phyloP scores from a whole-genome alignment of 805 yeast species.

The Ogataea angusta region DNA sequence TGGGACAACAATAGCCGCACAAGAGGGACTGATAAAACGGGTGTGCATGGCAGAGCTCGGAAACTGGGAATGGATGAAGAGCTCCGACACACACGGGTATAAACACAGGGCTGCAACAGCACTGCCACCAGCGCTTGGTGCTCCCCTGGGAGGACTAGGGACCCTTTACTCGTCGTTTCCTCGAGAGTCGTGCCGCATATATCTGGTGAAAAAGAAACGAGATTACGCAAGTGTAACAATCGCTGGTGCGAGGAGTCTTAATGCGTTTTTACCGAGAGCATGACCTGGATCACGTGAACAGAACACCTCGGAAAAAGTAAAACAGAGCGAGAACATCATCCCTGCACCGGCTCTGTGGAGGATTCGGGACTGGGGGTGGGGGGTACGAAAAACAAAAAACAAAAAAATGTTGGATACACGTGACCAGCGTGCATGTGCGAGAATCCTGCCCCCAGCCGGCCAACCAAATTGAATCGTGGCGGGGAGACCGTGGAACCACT shows the following conservation, averaged over 20 bases:
- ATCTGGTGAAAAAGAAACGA: conserved; percentile 11
- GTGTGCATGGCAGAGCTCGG: neutral
- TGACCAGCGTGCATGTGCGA: conserved; percentile 1
- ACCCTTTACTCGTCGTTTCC: neutral
- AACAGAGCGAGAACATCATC: neutral
- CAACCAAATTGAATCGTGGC: conserved; percentile 7
- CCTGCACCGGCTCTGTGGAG: neutral
- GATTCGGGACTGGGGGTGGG: too few relatives aligned
- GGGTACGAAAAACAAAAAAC: neutral
- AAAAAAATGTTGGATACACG: conserved; percentile 6
- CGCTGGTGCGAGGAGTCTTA: neutral
- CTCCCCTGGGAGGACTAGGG: too few relatives aligned
- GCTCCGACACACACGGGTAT: too few relatives aligned
- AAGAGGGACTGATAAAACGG: neutral
- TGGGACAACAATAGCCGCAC: conserved; percentile 3
- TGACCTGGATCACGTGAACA: neutral
- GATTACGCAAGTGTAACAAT: conserved; percentile 6
- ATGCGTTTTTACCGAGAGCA: neutral
- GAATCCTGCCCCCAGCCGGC: neutral
- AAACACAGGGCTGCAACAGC: too few relatives aligned
- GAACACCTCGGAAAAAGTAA: neutral
- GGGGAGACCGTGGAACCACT: conserved; percentile 6
- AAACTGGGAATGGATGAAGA: neutral
- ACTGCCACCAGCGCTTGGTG: too few relatives aligned
- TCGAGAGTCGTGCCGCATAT: neutral